Base-by-base conservation (phyloP, 1,284 basidiomycete species). In the Tilletia caries region DNA sequence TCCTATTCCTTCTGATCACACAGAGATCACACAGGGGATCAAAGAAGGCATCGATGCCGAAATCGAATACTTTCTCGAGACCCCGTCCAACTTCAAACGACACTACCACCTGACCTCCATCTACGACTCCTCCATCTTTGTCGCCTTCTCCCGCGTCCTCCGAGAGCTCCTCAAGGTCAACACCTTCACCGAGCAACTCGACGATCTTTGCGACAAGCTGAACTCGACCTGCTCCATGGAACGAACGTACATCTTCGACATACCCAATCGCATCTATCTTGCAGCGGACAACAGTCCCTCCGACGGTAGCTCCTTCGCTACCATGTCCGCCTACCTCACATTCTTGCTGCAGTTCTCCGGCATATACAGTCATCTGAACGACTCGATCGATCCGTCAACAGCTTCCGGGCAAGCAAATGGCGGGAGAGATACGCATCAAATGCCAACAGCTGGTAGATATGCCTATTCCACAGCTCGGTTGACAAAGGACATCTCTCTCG, bases 251-350 rank as follows among this genome's bases (percentile, higher is more conserved):
- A 65, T 46, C 44, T 65, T 48, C 37, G 64, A 98, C 82, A 89
- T 89, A 3, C 88, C 88, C 4, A 92, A 92, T 23, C 88, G 92
- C 67, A 86, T 98, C 41, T 95, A 94, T 77, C 87, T 98, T 25
- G 93, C 93, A 0, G 93, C 94, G 5, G 95, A 98, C 81, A 90
- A 91, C 23, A 92, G 92, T 0, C 93, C 95, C 0, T 92, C 96
- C 33, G 95, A 97, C 82, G 88, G 90, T 67, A 89, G 90, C 1
- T 93, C 92, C 1, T 91, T 93, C 76, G 91, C 91, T 73, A 86
- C 95, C 25, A 94, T 92, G 77, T 93, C 90, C 76, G 94, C 97
- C 78, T 98, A 95, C 79, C 87, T 97, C 23, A 89, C 90, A 67
- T 92, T 93, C 86, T 87, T 97, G 66, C 90, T 90, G 73, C 89